Evolutionary conservation across 257 asterid genomes (phyloP).

Genomic region (Vinca minor): DNA sequence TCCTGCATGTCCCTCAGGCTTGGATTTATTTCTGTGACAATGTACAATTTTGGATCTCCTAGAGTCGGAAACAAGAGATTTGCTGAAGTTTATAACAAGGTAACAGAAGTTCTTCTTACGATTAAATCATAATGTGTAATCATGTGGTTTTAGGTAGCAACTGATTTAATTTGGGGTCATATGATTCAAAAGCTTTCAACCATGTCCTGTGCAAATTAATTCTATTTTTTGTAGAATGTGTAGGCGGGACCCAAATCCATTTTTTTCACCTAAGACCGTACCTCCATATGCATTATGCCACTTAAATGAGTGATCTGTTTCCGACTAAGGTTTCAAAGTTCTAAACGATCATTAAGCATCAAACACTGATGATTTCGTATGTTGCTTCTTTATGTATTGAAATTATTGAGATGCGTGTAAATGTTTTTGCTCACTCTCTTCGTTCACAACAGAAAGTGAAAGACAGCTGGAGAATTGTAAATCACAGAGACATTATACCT

Average conservation of each 20-base stretch:
- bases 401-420: background rate
- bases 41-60: conserved; percentile 98
- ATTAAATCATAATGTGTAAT: background rate
- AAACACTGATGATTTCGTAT: background rate
- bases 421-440: conserved; percentile 3
- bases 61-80: conserved; percentile 91
- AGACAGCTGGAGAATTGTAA: conserved; percentile 94
- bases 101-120: conserved; percentile 11
- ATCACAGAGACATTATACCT: conserved; percentile 95
- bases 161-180: background rate
- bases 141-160: background rate
- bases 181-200: background rate
- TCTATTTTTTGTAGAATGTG: background rate
- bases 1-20: conserved; percentile 27
- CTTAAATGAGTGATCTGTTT: background rate
- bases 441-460: conserved; percentile 55
- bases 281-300: background rate
- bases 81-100: conserved; percentile 89
- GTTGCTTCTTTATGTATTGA: background rate
- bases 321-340: background rate
- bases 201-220: background rate
- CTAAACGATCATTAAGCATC: background rate
- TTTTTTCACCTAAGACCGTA: background rate
- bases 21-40: conserved; percentile 73
- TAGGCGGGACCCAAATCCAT: background rate